Conservation (phyloP, 495 filamentous ascomycete genomes). For the Amniculicola lignicola region DNA sequence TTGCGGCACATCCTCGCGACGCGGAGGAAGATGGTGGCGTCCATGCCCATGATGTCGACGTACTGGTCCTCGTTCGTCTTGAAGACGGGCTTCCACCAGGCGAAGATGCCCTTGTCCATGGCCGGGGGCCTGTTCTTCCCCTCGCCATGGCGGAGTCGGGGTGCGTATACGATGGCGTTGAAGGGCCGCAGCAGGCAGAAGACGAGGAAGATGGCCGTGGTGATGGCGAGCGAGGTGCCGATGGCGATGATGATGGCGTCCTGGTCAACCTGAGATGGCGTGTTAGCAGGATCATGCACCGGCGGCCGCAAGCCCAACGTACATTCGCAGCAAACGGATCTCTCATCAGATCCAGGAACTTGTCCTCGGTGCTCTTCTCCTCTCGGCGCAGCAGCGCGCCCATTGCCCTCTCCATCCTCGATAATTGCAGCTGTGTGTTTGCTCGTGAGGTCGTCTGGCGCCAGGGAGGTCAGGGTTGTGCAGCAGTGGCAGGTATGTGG, state of each 20-base stretch:
- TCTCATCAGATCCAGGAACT: conserved; percentile 38
- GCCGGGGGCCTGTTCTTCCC: conserved; percentile 90
- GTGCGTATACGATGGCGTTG: conserved; percentile 88
- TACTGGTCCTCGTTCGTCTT: conserved; percentile 71
- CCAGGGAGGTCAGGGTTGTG: not conserved
- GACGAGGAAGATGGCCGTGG: conserved; percentile 59
- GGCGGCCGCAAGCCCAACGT: not conserved
- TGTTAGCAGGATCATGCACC: conserved; percentile 4
- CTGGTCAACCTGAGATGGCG: conserved; percentile 52
- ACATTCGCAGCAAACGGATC: conserved; percentile 37
- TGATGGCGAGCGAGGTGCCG: conserved; percentile 72
- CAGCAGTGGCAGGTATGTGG: not conserved
- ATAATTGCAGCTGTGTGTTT: conserved; percentile 22
- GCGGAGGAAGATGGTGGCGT: conserved; percentile 85
- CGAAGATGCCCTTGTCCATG: conserved; percentile 77
- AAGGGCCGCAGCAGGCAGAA: conserved; percentile 91
- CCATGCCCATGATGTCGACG: conserved; percentile 76
- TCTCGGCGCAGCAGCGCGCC: conserved; percentile 5
- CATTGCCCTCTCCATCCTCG: conserved; percentile 11
- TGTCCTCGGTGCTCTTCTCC: conserved; percentile 29
- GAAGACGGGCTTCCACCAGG: conserved; percentile 78
- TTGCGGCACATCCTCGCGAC: conserved; percentile 90
- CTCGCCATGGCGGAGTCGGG: conserved; percentile 89
- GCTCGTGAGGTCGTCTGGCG: not conserved
- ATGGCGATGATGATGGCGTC: conserved; percentile 74